Evolutionary conservation across 2,329 filamentous ascomycete genomes (phyloP).

Genomic region (Hypoxylon sp.): DNA sequence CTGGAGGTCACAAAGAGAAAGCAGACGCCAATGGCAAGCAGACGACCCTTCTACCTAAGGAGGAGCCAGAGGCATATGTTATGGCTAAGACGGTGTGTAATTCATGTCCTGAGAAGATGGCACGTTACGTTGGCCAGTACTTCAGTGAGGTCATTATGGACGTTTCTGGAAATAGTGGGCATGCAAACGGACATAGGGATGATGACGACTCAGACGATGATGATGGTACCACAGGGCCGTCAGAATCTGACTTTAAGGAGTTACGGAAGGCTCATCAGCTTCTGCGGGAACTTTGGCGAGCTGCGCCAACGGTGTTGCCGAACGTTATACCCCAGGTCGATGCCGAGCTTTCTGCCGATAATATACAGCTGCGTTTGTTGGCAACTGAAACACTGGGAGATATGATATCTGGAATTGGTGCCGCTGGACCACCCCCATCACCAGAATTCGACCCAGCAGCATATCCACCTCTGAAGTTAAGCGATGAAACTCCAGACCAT

Average conservation of each 20-base stretch:
- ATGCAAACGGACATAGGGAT: conserved; percentile 70
- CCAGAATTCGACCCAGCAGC: conserved; percentile 82
- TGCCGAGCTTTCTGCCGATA: conserved; percentile 91
- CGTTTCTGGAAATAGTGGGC: conserved; percentile 74
- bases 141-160: conserved; percentile 98
- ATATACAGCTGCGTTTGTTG: conserved; percentile 85
- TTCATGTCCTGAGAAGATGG: conserved; percentile 91
- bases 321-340: conserved; percentile 96
- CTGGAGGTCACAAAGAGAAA: conserved; percentile 72
- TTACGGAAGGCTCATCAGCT: conserved; percentile 90
- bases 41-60: conserved; percentile 85
- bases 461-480: conserved; percentile 82
- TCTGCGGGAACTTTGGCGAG: conserved; percentile 93
- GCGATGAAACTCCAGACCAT: conserved; percentile 68
- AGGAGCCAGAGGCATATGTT: conserved; percentile 92
- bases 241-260: conserved; percentile 88
- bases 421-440: conserved; percentile 84
- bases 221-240: conserved; percentile 71
- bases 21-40: conserved; percentile 79
- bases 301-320: conserved; percentile 86
- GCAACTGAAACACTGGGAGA: conserved; percentile 96
- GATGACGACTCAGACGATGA: conserved; percentile 76
- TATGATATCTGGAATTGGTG: conserved; percentile 93
- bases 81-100: conserved; percentile 97
- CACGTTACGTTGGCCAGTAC: conserved; percentile 92